phyloP scores from a whole-genome alignment of 371 early-diverging fungal genomes.

The Chytridiales sp. region DNA sequence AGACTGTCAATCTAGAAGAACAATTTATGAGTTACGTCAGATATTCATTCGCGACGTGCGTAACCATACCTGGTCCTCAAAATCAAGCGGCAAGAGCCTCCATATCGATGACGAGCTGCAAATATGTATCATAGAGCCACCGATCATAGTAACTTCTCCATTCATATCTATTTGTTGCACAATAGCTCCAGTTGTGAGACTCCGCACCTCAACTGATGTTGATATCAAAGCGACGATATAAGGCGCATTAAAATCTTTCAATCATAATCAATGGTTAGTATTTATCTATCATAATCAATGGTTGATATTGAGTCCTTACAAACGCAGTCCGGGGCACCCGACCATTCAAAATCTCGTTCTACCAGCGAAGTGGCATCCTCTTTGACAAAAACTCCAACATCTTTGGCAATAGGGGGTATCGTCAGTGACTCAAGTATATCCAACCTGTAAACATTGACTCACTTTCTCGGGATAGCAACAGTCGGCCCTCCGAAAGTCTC shows the following conservation, averaged over 20 bases:
- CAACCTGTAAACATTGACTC: constrained; percentile 22
- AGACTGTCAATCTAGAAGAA: constrained; percentile 59
- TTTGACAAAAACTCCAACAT: constrained; percentile 69
- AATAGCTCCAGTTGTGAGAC: constrained; percentile 74
- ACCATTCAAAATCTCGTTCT: constrained; percentile 72
- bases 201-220: constrained; percentile 77
- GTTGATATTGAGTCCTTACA: constrained; percentile 36
- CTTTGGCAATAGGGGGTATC: constrained; percentile 38
- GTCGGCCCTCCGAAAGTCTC: constrained; percentile 66
- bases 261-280: not conserved
- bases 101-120: constrained; percentile 77
- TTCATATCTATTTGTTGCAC: constrained; percentile 70
- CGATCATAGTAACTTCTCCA: constrained; percentile 27
- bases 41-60: not conserved
- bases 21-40: not conserved
- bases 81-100: constrained; percentile 82
- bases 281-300: not conserved
- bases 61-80: constrained; percentile 75
- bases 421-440: not conserved
- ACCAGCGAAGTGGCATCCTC: constrained; percentile 66
- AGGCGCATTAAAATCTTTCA: constrained; percentile 68
- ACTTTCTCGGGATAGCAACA: constrained; percentile 75
- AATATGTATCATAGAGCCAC: constrained; percentile 75
- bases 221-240: constrained; percentile 72
- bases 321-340: constrained; percentile 69